A percentile compares a stretch with the other conserved stretches of the same genome.
Conservation (phyloP, 257 asterid genomes). For the Nicotiana knightiana region DNA sequence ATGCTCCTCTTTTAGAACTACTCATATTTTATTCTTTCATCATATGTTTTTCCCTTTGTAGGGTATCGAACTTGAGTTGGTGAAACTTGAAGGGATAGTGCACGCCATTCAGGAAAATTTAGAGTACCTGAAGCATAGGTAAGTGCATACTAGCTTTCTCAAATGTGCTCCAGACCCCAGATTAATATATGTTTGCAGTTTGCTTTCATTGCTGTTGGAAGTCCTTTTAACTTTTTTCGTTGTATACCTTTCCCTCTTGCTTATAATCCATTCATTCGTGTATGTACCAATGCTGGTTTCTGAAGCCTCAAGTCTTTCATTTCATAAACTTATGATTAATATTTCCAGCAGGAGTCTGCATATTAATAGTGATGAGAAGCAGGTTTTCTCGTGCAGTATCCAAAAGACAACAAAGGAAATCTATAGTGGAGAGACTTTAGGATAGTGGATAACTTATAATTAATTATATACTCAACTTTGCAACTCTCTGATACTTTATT, state of each 20-base stretch:
- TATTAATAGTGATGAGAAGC: background rate
- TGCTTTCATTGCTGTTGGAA: background rate
- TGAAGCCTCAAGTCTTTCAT: background rate
- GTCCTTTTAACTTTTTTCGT: background rate
- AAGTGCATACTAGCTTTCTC: background rate
- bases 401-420: background rate
- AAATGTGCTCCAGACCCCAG: background rate
- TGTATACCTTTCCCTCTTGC: background rate
- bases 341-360: background rate
- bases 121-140: constrained; percentile 45
- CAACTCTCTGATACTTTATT: background rate
- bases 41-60: constrained; percentile 16
- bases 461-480: background rate
- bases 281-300: background rate
- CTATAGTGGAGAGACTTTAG: background rate
- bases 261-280: background rate
- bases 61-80: constrained; percentile 90
- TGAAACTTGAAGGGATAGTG: constrained; percentile 67
- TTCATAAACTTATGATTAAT: background rate
- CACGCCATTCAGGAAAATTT: constrained; percentile 54
- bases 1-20: background rate
- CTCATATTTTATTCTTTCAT: background rate
- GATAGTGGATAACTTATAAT: background rate
- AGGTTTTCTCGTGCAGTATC: background rate
- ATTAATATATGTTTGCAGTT: background rate